Evolutionary conservation across 371 early-diverging fungal species (phyloP), one percentile per base, ranked within the genome.

Genomic region (Apophysomyces sp.): DNA sequence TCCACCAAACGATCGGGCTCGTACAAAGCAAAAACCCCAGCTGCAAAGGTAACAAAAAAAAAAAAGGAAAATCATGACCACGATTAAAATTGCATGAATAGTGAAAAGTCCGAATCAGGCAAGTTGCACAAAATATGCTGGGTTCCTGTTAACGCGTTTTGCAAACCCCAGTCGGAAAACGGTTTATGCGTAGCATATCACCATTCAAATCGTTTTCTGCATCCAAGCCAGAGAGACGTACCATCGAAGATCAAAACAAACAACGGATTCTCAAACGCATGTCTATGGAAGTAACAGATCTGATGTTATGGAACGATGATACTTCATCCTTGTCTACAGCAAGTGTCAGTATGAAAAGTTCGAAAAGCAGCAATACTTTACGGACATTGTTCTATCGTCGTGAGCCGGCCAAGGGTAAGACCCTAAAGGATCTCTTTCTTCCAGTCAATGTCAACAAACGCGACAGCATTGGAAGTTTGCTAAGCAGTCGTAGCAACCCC

Each of bases 141-240:
- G 11, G 2, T 34, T 34, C 34, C 13, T 34, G 34, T 34, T 44
- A 21, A 21, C 49, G 8, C 9, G 3, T 21, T 21, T 44, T 44
- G n/a, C 11, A 1, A 44, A 3, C 26, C 3, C 21, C 34, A 59
- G 60, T 51, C 5, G 54, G 60, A 8, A 52, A 37, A 36, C 60
- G 60, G n/a, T 60, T 60, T n/a, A 60, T 60, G 52, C 60, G 60
- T 28, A 60, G 60, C 16, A 52, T 60, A 18, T 60, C 60, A 21
- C 53, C 60, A 1, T 60, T 44, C 21, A 44, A 44, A 44, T 44
- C 49, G 9, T 44, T 44, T 21, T 44, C 49, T 2, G 49, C 49
- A n/a, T 44, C 49, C 4, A 44, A 44, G 21, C 21, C 49, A 21
- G 49, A 44, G n/a, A n/a, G 49, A 21, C 49, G 49, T 44, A 18